phyloP scores from a whole-genome alignment of 2,329 filamentous ascomycete genomes.

The Colletotrichum scovillei region DNA sequence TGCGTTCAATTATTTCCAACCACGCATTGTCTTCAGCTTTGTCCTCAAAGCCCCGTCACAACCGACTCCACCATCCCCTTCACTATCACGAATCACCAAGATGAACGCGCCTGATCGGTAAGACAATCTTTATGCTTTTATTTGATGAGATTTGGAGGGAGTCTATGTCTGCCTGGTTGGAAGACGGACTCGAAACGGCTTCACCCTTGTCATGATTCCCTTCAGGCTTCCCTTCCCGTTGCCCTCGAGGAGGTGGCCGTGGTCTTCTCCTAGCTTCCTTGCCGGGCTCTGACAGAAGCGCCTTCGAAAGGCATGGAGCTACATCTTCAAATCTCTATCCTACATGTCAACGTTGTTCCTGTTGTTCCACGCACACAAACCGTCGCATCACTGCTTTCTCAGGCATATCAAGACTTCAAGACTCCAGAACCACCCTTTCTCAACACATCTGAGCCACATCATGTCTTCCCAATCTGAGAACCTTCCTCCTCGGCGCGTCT shows the following conservation, averaged over 20 bases:
- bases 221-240: neutral
- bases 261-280: neutral
- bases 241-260: neutral
- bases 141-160: neutral
- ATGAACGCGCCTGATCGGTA: slow-evolving; percentile 28
- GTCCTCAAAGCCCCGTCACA: neutral
- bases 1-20: neutral
- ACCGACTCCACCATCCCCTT: neutral
- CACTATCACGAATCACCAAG: neutral
- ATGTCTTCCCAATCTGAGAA: neutral
- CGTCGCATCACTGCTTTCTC: neutral
- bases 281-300: neutral
- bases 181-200: neutral
- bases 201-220: neutral
- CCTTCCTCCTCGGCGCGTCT: neutral
- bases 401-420: neutral
- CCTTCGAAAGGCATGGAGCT: neutral
- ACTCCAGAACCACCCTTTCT: neutral
- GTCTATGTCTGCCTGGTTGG: neutral
- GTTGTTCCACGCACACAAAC: neutral
- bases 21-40: neutral
- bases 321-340: neutral
- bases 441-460: neutral
- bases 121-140: neutral
- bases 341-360: neutral